A percentile compares a stretch with the other conserved stretches of the same genome.
Evolutionary conservation across 2,329 filamentous ascomycete genomes (phyloP).

Genomic region (Colletotrichum sp.): DNA sequence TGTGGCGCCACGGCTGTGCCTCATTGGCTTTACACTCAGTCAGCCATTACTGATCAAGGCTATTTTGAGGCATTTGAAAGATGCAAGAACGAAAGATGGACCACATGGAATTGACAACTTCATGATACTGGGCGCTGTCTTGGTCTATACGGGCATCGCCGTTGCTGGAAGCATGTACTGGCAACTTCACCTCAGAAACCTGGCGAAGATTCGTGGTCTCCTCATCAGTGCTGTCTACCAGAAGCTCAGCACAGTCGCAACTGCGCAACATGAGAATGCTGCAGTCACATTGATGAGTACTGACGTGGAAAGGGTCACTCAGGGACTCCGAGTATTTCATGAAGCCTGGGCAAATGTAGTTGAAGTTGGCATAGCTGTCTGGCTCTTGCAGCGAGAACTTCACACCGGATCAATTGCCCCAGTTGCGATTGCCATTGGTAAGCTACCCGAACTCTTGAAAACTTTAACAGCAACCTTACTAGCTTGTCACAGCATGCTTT

Average conservation of each 20-base stretch:
- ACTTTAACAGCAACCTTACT: not conserved
- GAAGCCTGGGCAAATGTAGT: not conserved
- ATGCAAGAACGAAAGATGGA: not conserved
- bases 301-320: not conserved
- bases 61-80: not conserved
- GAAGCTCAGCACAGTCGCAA: not conserved
- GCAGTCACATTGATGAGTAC: not conserved
- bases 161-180: not conserved
- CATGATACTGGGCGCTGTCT: not conserved
- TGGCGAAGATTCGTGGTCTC: not conserved
- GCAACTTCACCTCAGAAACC: not conserved
- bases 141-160: not conserved
- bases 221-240: not conserved
- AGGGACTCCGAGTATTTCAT: not conserved
- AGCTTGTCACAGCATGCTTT: not conserved
- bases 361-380: not conserved
- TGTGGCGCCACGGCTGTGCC: not conserved
- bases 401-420: not conserved
- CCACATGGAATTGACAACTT: not conserved
- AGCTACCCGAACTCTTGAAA: rapidly evolving
- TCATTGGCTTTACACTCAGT: not conserved
- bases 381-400: not conserved
- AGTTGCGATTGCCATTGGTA: not conserved
- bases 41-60: not conserved
- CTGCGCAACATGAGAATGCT: not conserved